phyloP scores from a whole-genome alignment of 176 grass and related monocot genomes.

The Tillandsia leiboldiana region DNA sequence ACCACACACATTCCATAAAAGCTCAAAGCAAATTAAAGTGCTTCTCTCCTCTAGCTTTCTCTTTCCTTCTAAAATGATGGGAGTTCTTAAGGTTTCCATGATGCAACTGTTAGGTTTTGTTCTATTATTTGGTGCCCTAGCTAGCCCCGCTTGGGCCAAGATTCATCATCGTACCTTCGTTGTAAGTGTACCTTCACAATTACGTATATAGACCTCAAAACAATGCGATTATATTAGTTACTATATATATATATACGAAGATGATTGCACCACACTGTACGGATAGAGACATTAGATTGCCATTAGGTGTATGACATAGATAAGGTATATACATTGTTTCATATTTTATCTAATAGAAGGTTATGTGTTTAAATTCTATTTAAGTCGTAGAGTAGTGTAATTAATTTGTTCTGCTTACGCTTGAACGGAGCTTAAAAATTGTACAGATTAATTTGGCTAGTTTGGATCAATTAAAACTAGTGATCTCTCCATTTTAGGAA shows the following conservation, averaged over 20 bases:
- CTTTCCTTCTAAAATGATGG: conserved; percentile 7
- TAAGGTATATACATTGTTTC: too few species aligned
- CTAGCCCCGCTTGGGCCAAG: conserved; percentile 6
- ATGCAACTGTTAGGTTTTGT: conserved; percentile 8
- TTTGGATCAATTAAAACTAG: too few species aligned
- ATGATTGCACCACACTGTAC: too few species aligned
- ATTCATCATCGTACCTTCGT: conserved; percentile 21
- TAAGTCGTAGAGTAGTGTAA: too few species aligned
- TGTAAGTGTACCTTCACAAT: conserved; percentile 18
- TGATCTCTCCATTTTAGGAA: too few species aligned
- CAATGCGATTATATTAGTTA: not conserved
- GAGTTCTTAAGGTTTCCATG: conserved; percentile 7
- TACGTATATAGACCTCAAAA: not conserved
- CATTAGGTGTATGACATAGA: too few species aligned
- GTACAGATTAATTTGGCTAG: too few species aligned
- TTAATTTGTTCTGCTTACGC: too few species aligned
- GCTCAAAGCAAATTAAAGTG: not conserved
- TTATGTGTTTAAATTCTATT: too few species aligned
- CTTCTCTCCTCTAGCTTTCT: conserved; percentile 7
- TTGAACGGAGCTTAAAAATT: too few species aligned
- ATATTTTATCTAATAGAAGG: too few species aligned
- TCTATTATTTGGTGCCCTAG: conserved; percentile 11
- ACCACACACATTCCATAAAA: not conserved
- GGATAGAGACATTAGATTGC: too few species aligned
- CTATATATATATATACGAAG: not conserved